phyloP scores from a whole-genome alignment of 176 grass and related monocot genomes.

The Musa troglodytarum region DNA sequence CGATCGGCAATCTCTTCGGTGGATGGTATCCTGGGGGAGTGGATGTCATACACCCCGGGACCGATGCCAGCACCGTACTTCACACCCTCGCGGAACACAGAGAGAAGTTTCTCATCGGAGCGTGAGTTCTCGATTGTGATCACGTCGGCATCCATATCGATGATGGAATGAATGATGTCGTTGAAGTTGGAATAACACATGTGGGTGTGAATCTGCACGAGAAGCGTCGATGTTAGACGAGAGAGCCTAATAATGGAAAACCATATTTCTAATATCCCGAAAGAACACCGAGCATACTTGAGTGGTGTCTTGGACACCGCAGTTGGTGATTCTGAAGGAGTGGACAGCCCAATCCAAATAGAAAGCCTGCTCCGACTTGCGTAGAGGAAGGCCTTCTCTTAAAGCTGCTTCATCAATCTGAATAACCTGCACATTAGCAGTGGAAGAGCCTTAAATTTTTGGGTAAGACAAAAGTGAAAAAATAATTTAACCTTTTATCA shows the following conservation, averaged over 20 bases:
- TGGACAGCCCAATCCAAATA: constrained; percentile 94
- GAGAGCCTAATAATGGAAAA: background rate
- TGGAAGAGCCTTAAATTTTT: background rate
- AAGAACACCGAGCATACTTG: constrained; percentile 33
- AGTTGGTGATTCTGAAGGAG: constrained; percentile 96
- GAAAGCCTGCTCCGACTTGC: constrained; percentile 84
- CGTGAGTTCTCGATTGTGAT: constrained; percentile 94
- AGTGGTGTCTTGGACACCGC: constrained; percentile 71
- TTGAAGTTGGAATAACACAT: constrained; percentile 99
- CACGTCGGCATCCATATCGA: constrained; percentile 92
- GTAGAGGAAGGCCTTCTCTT: constrained; percentile 77
- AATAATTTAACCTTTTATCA: too few species aligned
- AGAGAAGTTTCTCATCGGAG: constrained; percentile 79
- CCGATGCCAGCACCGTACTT: constrained; percentile 82
- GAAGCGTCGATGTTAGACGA: background rate
- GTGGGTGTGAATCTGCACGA: constrained; percentile 79
- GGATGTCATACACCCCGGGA: constrained; percentile 91
- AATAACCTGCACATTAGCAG: constrained; percentile 55
- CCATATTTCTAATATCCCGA: too few species aligned
- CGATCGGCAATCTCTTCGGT: constrained; percentile 73
- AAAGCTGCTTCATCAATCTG: constrained; percentile 96
- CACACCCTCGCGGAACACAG: constrained; percentile 87
- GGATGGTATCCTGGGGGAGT: constrained; percentile 90
- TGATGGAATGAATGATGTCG: constrained; percentile 95
- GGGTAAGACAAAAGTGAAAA: background rate